Evolutionary conservation across 225 moss, liverwort and hornwort species (phyloP), one percentile per base, ranked within the genome.

Genomic region (Asterella californica): DNA sequence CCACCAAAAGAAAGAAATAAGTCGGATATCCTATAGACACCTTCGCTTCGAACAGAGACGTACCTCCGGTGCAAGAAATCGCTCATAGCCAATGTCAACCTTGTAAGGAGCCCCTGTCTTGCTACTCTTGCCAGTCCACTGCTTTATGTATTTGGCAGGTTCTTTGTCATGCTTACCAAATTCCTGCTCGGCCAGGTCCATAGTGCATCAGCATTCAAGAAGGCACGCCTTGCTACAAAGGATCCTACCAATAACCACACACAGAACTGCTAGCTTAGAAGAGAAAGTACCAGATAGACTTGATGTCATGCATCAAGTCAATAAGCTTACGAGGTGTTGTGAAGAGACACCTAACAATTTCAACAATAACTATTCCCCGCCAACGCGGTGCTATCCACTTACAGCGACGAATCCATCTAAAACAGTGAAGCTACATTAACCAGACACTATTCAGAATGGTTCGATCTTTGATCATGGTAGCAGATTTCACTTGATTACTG

Each of bases 91-190:
- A 57, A 95, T 83, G 76, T 95, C 93, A 88, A 90, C 91, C 74
- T 89, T 83, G 83, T 85, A 95, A 11, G 95, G 78, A 64, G 84
- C 79, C 59, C 93, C 91, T 33, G 91, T 93, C 89, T 90, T 95
- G 47, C 87, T 87, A 77, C 85, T 88, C 74, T 65, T 90, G 70
- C 93, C 91, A n/a, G 88, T 86, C 90, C 90, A 95, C 50, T 91
- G 87, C 88, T 91, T 95, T 72, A 95, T 83, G 76, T 91, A 95
- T 78, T 92, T 95, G 14, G 90, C 78, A 65, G 93, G 95, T 84
- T 95, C 95, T 83, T 93, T 95, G 79, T 93, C 93, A 71, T 95
- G 93, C 84, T 95, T 95, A 48, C 91, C 90, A 76, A 93, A 95
- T 81, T 95, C 95, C 95, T 95, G 85, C 82, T 80, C 77, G 34